Evolutionary conservation across 139 green algal genomes (phyloP).

Genomic region (Auxenochlorella pyrenoidosa): DNA sequence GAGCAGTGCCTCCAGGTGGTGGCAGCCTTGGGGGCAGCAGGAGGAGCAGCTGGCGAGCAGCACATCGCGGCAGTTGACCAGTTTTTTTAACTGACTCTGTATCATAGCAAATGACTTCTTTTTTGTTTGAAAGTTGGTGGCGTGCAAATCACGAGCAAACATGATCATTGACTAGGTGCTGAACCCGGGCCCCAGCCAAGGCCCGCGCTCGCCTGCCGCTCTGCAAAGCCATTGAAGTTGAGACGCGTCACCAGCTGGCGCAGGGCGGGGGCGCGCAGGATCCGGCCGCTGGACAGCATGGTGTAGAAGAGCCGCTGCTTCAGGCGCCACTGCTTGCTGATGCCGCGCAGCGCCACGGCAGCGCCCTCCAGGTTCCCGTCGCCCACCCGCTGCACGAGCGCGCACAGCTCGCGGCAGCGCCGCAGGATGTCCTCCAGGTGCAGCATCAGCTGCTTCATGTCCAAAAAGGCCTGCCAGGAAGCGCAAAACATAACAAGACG

Average conservation of each 20-base stretch:
- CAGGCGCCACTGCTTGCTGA: not conserved
- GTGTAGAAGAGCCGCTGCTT: slow-evolving; percentile 53
- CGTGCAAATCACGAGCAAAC: too few species aligned
- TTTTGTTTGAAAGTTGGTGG: too few species aligned
- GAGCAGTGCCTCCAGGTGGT: not conserved
- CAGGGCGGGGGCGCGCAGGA: slow-evolving; percentile 73
- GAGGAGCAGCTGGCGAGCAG: too few species aligned
- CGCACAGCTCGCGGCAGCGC: slow-evolving; percentile 55
- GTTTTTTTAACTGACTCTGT: not conserved
- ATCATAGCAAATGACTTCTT: not conserved
- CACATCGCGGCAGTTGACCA: too few species aligned
- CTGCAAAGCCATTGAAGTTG: slow-evolving; percentile 61
- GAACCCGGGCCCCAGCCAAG: not conserved
- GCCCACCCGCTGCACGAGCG: not conserved
- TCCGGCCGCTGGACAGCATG: slow-evolving; percentile 57
- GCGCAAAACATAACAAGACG: too few species aligned
- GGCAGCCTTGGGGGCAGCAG: not conserved
- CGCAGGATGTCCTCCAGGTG: slow-evolving; percentile 72
- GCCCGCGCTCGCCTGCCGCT: not conserved
- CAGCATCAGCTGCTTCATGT: slow-evolving; percentile 51
- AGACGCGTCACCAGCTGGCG: slow-evolving; percentile 84
- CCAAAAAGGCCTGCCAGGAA: slow-evolving; percentile 78
- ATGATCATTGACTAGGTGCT: too few species aligned
- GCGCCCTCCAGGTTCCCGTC: slow-evolving; percentile 10
- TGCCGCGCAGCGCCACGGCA: slow-evolving; percentile 23